These are phyloP conservation scores for Gamsiella multidivaricata DNA, from an alignment of 192 early-diverging fungal species.

Conservation along the genomic window DNA sequence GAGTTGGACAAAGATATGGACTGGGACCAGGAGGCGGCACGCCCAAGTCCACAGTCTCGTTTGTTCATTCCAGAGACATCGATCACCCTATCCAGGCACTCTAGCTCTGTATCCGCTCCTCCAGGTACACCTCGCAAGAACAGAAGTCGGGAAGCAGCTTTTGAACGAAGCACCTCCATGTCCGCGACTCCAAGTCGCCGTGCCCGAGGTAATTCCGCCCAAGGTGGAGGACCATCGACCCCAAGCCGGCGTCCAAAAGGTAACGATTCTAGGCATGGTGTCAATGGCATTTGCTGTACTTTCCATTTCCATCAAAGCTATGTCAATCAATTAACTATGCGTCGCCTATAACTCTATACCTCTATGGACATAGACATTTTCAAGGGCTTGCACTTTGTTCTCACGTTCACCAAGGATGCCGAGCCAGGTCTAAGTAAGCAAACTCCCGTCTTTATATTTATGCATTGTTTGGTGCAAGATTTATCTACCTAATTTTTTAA, in stretches of 20 bases:
- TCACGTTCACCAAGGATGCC: constrained; percentile 1
- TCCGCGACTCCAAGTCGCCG: constrained; percentile 21
- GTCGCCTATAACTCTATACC: too few relatives aligned
- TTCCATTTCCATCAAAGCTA: too few relatives aligned
- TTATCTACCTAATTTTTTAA: neutral
- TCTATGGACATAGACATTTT: constrained; percentile 16
- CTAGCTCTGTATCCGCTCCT: constrained; percentile 13
- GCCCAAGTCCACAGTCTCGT: neutral
- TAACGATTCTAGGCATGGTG: too few relatives aligned
- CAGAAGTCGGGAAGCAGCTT: neutral
- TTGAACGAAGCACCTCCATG: neutral
- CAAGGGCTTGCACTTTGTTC: constrained; percentile 24
- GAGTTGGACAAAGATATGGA: constrained; percentile 16
- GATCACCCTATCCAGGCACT: neutral
- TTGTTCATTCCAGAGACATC: neutral
- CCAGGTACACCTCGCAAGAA: constrained; percentile 21
- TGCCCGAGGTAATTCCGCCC: neutral
- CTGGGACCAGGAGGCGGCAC: constrained; percentile 9
- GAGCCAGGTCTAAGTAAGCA: too few relatives aligned
- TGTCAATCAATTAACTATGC: too few relatives aligned
- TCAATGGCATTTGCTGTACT: too few relatives aligned
- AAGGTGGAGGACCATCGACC: neutral
- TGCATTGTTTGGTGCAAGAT: neutral
- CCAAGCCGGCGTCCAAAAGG: constrained; percentile 29
- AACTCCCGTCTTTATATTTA: too few relatives aligned